A percentile compares a stretch with the other conserved stretches of the same genome.
phyloP scores from a whole-genome alignment of 1,284 basidiomycete species.

The Apiotrichum sp. region DNA sequence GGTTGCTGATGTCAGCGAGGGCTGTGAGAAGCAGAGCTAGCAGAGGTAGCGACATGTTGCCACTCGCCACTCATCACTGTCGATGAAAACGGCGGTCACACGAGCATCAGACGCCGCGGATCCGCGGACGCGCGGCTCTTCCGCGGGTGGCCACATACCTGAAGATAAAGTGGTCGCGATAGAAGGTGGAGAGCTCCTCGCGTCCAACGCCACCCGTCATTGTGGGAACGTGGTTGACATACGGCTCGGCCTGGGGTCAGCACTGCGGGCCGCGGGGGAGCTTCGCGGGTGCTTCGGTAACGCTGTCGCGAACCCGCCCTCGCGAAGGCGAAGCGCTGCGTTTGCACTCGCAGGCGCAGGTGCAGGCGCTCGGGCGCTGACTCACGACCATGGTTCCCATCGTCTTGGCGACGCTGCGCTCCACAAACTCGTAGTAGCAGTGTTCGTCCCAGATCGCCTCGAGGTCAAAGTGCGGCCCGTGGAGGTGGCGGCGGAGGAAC shows the following conservation, averaged over 20 bases:
- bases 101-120: not conserved
- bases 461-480: constrained; percentile 20
- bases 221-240: constrained; percentile 29
- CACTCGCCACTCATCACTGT: too few species aligned
- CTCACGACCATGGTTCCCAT: constrained; percentile 31
- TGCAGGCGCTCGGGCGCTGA: not conserved
- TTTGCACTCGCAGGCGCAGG: too few species aligned
- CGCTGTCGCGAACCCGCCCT: too few species aligned
- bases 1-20: constrained; percentile 11
- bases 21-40: too few species aligned
- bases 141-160: constrained; percentile 10
- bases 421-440: constrained; percentile 22
- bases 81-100: not conserved
- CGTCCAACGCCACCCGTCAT: constrained; percentile 54
- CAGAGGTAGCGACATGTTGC: too few species aligned
- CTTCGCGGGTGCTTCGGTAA: too few species aligned
- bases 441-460: constrained; percentile 22
- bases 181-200: constrained; percentile 52
- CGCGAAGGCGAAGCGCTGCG: too few species aligned
- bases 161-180: constrained; percentile 44
- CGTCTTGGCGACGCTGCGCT: constrained; percentile 25
- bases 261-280: too few species aligned
- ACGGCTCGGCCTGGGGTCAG: constrained; percentile 17
- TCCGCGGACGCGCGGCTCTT: too few species aligned
- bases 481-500: constrained; percentile 14